Evolutionary conservation across 805 yeast genomes (phyloP).

Genomic region (Wickerhamiella australiensis): DNA sequence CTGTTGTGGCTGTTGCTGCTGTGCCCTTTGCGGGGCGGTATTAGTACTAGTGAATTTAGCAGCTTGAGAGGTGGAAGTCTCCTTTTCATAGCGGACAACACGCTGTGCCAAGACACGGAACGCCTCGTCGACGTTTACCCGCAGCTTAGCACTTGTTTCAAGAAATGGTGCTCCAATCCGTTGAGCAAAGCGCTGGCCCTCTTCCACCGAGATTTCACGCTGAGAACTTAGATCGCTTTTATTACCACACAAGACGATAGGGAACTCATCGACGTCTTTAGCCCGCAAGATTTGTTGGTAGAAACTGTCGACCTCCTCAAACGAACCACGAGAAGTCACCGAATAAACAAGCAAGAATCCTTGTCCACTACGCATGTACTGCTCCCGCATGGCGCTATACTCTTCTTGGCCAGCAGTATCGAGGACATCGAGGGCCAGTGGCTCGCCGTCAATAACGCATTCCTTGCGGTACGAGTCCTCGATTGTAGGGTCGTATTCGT

Average conservation of each 20-base stretch:
- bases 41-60: slow-evolving; percentile 5
- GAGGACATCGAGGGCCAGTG: slow-evolving; percentile 69
- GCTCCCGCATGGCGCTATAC: slow-evolving; percentile 86
- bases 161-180: slow-evolving; percentile 53
- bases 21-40: slow-evolving; percentile 9
- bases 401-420: slow-evolving; percentile 99
- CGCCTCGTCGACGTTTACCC: slow-evolving; percentile 79
- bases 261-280: slow-evolving; percentile 37
- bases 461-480: slow-evolving; percentile 69
- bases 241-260: slow-evolving; percentile 87
- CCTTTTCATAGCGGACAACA: slow-evolving; percentile 22
- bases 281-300: slow-evolving; percentile 69
- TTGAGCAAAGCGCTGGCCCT: slow-evolving; percentile 67
- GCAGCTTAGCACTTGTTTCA: slow-evolving; percentile 88
- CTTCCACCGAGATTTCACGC: slow-evolving; percentile 71
- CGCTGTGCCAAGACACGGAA: slow-evolving; percentile 41
- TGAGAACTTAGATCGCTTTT: slow-evolving; percentile 68
- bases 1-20: slow-evolving; percentile 1
- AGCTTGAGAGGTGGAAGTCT: slow-evolving; percentile 8
- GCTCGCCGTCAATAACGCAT: slow-evolving; percentile 69
- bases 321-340: slow-evolving; percentile 67
- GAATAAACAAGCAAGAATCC: slow-evolving; percentile 83
- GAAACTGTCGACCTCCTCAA: slow-evolving; percentile 73
- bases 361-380: slow-evolving; percentile 92
- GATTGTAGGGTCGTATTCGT: slow-evolving; percentile 96